Evolutionary conservation across 768 basidiomycete genomes (phyloP).

Genomic region (Tricholoma saponaceum): DNA sequence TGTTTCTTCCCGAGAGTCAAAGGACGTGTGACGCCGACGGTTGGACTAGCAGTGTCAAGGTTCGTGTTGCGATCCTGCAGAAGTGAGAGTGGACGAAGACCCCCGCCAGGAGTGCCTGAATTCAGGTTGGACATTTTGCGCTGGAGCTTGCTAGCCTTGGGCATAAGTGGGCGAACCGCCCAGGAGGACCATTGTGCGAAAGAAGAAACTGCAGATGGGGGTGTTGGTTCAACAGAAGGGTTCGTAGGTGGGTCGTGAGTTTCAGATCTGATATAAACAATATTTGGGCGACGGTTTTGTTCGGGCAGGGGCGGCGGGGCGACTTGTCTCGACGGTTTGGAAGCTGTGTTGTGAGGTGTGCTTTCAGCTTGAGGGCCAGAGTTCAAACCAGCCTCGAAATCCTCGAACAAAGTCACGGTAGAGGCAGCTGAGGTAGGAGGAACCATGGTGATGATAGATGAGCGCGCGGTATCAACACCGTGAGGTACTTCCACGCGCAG

Average conservation of each 20-base stretch:
- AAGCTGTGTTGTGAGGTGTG: constrained; percentile 53
- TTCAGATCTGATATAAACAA: constrained; percentile 62
- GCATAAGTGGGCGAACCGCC: constrained; percentile 49
- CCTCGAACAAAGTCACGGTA: constrained; percentile 59
- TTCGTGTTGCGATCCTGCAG: constrained; percentile 55
- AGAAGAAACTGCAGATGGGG: constrained; percentile 33
- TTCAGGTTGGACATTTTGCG: constrained; percentile 33
- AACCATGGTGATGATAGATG: constrained; percentile 36
- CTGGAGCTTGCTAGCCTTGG: constrained; percentile 45
- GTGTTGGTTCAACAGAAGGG: constrained; percentile 17
- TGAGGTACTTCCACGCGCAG: constrained; percentile 50
- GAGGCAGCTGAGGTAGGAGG: constrained; percentile 54
- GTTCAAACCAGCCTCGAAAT: constrained; percentile 38
- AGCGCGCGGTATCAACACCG: constrained; percentile 45
- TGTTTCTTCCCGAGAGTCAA: constrained; percentile 56
- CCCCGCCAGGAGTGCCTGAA: constrained; percentile 32
- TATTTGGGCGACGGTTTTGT: constrained; percentile 48
- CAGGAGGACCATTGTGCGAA: constrained; percentile 46
- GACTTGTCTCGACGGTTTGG: constrained; percentile 24
- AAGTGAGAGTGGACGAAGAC: constrained; percentile 59
- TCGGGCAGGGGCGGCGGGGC: constrained; percentile 32
- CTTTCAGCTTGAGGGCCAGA: constrained; percentile 56
- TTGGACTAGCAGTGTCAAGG: constrained; percentile 15
- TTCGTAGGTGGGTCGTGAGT: constrained; percentile 28
- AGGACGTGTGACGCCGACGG: constrained; percentile 39